A percentile compares a stretch with the other conserved stretches of the same genome.
These are phyloP conservation scores for Viola pubescens DNA, from an alignment of 441 rosid species.

Conservation along the genomic window DNA sequence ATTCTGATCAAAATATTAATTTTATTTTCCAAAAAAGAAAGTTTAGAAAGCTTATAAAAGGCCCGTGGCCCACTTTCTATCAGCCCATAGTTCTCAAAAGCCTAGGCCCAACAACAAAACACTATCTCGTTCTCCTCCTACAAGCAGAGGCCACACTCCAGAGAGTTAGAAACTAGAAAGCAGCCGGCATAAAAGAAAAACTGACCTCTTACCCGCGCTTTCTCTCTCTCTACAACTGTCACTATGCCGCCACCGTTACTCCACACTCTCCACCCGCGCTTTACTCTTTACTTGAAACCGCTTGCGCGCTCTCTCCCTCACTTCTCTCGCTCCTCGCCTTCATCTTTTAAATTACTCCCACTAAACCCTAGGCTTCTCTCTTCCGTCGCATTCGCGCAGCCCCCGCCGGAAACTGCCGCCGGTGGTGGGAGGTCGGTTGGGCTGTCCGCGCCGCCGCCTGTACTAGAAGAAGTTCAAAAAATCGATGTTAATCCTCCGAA, in stretches of 20 bases:
- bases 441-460: slow-evolving; percentile 28
- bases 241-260: slow-evolving; percentile 31
- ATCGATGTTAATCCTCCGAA: slow-evolving; percentile 86
- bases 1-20: too few species aligned
- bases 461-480: slow-evolving; percentile 31
- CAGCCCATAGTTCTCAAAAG: too few species aligned
- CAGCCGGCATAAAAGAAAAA: too few species aligned
- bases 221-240: neutral
- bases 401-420: slow-evolving; percentile 17
- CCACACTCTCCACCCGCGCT: slow-evolving; percentile 18
- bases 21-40: too few species aligned
- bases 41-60: too few species aligned
- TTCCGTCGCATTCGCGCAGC: slow-evolving; percentile 26
- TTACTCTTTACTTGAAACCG: slow-evolving; percentile 32
- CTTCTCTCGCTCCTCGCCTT: slow-evolving; percentile 13
- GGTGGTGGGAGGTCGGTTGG: slow-evolving; percentile 55
- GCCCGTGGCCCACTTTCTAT: too few species aligned
- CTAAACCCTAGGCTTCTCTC: slow-evolving; percentile 24
- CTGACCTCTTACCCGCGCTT: too few species aligned
- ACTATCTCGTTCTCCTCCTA: too few species aligned
- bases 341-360: slow-evolving; percentile 4
- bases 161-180: too few species aligned
- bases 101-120: too few species aligned
- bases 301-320: slow-evolving; percentile 17
- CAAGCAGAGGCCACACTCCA: too few species aligned